Percentiles rank a stretch among this genome's conserved stretches.
phyloP scores from a whole-genome alignment of 495 filamentous ascomycete species.

The Neurospora tetrasperma region DNA sequence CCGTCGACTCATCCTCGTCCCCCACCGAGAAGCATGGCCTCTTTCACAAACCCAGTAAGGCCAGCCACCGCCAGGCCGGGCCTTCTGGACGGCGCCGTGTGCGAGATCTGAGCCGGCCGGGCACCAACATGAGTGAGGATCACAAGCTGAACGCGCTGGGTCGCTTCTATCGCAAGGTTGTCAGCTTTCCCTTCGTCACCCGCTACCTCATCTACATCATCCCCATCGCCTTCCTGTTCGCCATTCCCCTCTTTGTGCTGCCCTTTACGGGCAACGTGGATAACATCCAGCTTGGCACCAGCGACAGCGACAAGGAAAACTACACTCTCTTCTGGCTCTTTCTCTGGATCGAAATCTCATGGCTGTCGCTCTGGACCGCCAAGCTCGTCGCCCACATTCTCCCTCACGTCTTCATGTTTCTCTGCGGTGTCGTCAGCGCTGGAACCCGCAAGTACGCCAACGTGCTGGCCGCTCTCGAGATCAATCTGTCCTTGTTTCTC shows the following conservation, averaged over 20 bases:
- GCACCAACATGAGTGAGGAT: conserved; percentile 45
- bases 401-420: conserved; percentile 75
- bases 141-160: conserved; percentile 69
- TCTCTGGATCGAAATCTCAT: conserved; percentile 84
- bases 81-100: conserved; percentile 47
- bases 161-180: conserved; percentile 71
- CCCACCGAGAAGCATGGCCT: conserved; percentile 33
- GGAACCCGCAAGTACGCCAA: conserved; percentile 88
- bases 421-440: conserved; percentile 80
- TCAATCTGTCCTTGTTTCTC: conserved; percentile 76
- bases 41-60: conserved; percentile 30
- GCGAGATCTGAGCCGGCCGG: conserved; percentile 40
- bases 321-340: conserved; percentile 65
- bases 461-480: conserved; percentile 68
- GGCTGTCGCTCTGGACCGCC: conserved; percentile 77
- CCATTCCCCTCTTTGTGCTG: conserved; percentile 69
- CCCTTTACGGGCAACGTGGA: conserved; percentile 34
- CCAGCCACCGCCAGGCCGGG: conserved; percentile 1
- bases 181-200: conserved; percentile 76
- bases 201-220: conserved; percentile 84
- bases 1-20: conserved; percentile 2
- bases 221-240: conserved; percentile 64
- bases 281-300: conserved; percentile 28
- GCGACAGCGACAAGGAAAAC: conserved; percentile 30
- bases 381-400: conserved; percentile 73